These are phyloP conservation scores for Zygotorulaspora mrakii DNA, from an alignment of 1,139 yeast species.

Conservation along the genomic window DNA sequence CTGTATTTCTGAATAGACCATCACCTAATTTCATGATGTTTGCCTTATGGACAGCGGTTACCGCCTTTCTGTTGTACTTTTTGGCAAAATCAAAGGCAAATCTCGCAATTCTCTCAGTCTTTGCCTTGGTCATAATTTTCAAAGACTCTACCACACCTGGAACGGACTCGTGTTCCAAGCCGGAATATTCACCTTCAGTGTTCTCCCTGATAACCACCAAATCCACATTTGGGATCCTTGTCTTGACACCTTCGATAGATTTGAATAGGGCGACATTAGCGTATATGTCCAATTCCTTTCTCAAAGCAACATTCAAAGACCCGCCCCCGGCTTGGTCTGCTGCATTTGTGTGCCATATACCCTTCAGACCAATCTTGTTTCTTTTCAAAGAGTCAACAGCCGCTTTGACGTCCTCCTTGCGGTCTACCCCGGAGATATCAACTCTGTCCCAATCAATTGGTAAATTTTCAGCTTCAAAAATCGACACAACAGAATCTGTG, in stretches of 20 bases:
- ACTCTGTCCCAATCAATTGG: conserved; percentile 95
- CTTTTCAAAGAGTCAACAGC: conserved; percentile 91
- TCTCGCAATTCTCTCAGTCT: conserved; percentile 95
- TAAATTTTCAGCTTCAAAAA: conserved; percentile 73
- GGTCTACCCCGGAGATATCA: conserved; percentile 76
- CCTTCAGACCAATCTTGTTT: conserved; percentile 96
- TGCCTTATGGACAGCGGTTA: conserved; percentile 98
- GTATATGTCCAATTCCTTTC: conserved; percentile 93
- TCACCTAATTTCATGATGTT: conserved; percentile 99
- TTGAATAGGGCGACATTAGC: conserved; percentile 92
- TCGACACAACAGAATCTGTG: conserved; percentile 87
- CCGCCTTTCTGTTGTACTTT: conserved; percentile 86
- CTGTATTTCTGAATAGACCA: conserved; percentile 94
- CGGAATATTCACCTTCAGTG: conserved; percentile 98
- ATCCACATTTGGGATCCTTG: conserved; percentile 84
- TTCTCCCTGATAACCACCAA: conserved; percentile 95
- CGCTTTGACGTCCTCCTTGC: conserved; percentile 65
- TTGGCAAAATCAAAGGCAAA: conserved; percentile 95
- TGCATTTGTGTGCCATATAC: conserved; percentile 88
- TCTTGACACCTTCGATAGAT: conserved; percentile 90
- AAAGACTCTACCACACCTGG: conserved; percentile 97
- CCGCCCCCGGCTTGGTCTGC: conserved; percentile 67
- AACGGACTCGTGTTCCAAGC: conserved; percentile 94
- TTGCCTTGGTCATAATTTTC: conserved; percentile 89
- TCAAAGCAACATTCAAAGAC: conserved; percentile 90